These are phyloP conservation scores for Solanum ossicruentum DNA, from an alignment of 257 asterid genomes.

Conservation along the genomic window DNA sequence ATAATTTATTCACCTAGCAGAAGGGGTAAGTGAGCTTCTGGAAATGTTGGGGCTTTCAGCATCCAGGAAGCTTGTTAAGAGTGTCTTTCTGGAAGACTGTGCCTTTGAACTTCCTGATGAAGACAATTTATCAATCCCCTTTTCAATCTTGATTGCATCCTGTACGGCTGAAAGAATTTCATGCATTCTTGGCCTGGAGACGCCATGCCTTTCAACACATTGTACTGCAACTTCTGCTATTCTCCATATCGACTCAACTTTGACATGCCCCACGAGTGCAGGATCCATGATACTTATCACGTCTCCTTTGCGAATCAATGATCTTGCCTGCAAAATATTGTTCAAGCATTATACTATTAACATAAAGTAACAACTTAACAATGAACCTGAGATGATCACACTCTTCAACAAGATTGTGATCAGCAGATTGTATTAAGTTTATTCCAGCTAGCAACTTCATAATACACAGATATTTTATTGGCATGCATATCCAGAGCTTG, in stretches of 20 bases:
- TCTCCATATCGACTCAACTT: slow-evolving; percentile 82
- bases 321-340: slow-evolving; percentile 52
- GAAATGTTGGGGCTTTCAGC: slow-evolving; percentile 80
- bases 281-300: slow-evolving; percentile 81
- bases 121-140: slow-evolving; percentile 52
- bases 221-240: slow-evolving; percentile 89
- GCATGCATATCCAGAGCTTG: neutral
- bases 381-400: neutral
- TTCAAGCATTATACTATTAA: neutral
- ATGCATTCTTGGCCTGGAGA: slow-evolving; percentile 86
- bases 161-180: slow-evolving; percentile 73
- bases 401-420: neutral
- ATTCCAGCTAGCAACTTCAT: neutral
- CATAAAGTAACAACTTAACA: neutral
- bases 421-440: neutral
- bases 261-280: slow-evolving; percentile 39
- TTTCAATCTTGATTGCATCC: slow-evolving; percentile 78
- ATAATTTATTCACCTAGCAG: slow-evolving; percentile 47
- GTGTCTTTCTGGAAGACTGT: slow-evolving; percentile 78
- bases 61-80: slow-evolving; percentile 86
- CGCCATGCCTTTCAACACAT: slow-evolving; percentile 74
- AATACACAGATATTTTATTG: neutral
- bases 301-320: slow-evolving; percentile 83
- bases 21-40: slow-evolving; percentile 59
- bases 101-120: slow-evolving; percentile 53